A percentile compares a stretch with the other conserved stretches of the same genome.
phyloP scores from a whole-genome alignment of 768 basidiomycete genomes.

The Leucosporidium yakuticum region DNA sequence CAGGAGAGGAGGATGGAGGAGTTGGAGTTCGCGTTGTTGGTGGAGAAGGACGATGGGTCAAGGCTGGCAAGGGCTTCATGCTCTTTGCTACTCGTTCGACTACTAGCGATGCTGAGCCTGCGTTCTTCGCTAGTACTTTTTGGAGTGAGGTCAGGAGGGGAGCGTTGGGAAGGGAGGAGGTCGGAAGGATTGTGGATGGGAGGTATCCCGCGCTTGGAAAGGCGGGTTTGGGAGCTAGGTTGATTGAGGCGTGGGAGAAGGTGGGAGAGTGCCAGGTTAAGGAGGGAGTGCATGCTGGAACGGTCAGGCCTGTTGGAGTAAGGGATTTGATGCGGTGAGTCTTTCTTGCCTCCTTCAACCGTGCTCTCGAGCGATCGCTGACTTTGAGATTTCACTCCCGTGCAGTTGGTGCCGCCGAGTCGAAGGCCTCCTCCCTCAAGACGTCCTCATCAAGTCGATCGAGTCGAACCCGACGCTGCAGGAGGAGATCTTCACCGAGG shows the following conservation, averaged over 20 bases:
- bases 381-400: constrained; percentile 43
- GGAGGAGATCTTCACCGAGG: constrained; percentile 83
- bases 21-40: constrained; percentile 57
- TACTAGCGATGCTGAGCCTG: constrained; percentile 44
- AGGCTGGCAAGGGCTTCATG: constrained; percentile 71
- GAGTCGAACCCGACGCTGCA: constrained; percentile 69
- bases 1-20: constrained; percentile 50
- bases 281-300: constrained; percentile 19
- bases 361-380: constrained; percentile 2
- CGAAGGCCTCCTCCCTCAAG: constrained; percentile 54
- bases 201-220: constrained; percentile 57
- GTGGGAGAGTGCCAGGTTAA: constrained; percentile 49
- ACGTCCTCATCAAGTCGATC: constrained; percentile 47
- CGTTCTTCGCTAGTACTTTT: constrained; percentile 80
- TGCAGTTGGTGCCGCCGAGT: constrained; percentile 77
- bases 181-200: constrained; percentile 61
- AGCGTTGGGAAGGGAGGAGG: constrained; percentile 61
- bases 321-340: constrained; percentile 40
- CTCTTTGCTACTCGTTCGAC: constrained; percentile 73
- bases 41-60: constrained; percentile 60
- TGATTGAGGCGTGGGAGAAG: constrained; percentile 66
- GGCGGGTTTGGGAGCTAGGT: constrained; percentile 50
- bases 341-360: not conserved
- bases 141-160: constrained; percentile 64
- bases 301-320: constrained; percentile 53